Percentiles rank a stretch among this genome's conserved stretches.
phyloP scores from a whole-genome alignment of 768 basidiomycete species.

The Termitomyces sp. region DNA sequence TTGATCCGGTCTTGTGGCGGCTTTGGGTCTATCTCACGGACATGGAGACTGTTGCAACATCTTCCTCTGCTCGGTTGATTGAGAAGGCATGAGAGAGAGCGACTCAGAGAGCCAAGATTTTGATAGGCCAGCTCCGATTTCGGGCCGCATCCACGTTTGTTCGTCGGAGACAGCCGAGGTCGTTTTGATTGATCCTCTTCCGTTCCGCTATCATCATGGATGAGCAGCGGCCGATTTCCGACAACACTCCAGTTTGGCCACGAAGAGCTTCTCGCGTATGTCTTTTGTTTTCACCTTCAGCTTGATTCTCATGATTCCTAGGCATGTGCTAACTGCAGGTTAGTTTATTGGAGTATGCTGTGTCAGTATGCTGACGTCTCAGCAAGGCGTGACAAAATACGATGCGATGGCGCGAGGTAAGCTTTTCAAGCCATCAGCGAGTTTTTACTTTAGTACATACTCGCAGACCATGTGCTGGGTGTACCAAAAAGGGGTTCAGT shows the following conservation, averaged over 20 bases:
- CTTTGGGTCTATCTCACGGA: no score
- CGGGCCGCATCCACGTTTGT: neutral
- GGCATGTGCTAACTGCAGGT: constrained; percentile 63
- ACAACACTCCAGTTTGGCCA: constrained; percentile 43
- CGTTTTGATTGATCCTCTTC: constrained; percentile 24
- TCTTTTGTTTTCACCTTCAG: constrained; percentile 10
- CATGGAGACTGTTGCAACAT: no score
- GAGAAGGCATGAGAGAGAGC: no score
- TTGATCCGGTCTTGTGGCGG: no score
- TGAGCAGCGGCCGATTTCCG: constrained; percentile 44
- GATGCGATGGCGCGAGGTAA: constrained; percentile 51
- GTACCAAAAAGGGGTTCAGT: constrained; percentile 47
- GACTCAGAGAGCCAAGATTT: no score
- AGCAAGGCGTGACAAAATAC: constrained; percentile 53
- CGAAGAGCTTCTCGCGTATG: constrained; percentile 47
- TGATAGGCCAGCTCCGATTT: no score
- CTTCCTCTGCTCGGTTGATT: no score
- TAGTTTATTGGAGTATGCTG: constrained; percentile 10
- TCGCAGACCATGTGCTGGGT: constrained; percentile 53
- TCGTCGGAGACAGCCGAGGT: constrained; percentile 24
- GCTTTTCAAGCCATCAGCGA: constrained; percentile 11
- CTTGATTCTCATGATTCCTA: constrained; percentile 17
- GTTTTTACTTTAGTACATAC: neutral
- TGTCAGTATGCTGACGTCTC: constrained; percentile 8
- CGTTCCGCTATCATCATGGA: constrained; percentile 32